A percentile compares a stretch with the other conserved stretches of the same genome.
Evolutionary conservation across 805 yeast genomes (phyloP).

Genomic region (Barnettozyma populi): DNA sequence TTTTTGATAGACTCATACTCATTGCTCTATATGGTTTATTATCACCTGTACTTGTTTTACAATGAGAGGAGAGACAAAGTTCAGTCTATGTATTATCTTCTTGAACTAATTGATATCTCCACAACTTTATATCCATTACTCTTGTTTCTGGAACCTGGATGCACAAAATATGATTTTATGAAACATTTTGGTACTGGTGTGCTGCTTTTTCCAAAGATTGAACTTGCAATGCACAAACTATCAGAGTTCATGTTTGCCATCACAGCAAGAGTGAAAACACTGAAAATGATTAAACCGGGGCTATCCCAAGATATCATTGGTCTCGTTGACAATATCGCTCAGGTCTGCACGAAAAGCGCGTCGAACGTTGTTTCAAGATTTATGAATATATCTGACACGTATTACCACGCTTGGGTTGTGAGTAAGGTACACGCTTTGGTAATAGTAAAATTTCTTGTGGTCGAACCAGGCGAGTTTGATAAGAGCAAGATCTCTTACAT

Average conservation of each 20-base stretch:
- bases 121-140: slow-evolving; percentile 9
- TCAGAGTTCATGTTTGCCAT: slow-evolving; percentile 17
- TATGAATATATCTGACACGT: slow-evolving; percentile 15
- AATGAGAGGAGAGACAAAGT: slow-evolving; percentile 11
- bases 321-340: slow-evolving; percentile 12
- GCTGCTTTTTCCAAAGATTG: slow-evolving; percentile 19
- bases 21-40: slow-evolving; percentile 18
- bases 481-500: neutral
- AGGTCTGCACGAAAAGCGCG: neutral
- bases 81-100: slow-evolving; percentile 13
- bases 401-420: slow-evolving; percentile 25
- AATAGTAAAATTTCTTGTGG: slow-evolving; percentile 8
- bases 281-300: slow-evolving; percentile 11
- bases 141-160: slow-evolving; percentile 15
- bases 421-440: slow-evolving; percentile 20
- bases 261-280: slow-evolving; percentile 16
- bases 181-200: slow-evolving; percentile 21
- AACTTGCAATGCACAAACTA: slow-evolving; percentile 16
- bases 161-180: slow-evolving; percentile 13
- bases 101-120: slow-evolving; percentile 6
- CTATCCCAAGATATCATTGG: slow-evolving; percentile 1
- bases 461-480: slow-evolving; percentile 10
- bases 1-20: slow-evolving; percentile 12
- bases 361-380: neutral
- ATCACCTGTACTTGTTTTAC: slow-evolving; percentile 20